These are phyloP conservation scores for Plantago major DNA, from an alignment of 257 asterid genomes.

Conservation along the genomic window DNA sequence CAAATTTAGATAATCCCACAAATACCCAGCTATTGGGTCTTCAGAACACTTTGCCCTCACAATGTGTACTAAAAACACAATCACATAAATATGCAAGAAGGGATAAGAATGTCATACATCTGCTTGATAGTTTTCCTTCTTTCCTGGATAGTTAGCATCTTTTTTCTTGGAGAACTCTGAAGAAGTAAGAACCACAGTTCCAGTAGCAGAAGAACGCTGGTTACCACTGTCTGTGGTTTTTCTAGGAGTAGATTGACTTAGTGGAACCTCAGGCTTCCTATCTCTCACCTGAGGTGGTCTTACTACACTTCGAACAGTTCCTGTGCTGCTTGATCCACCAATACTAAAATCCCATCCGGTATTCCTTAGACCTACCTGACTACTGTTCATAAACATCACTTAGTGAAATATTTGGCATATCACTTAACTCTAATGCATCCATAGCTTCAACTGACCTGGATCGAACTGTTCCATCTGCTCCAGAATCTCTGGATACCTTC, in stretches of 20 bases:
- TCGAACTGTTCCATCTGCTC: constrained; percentile 40
- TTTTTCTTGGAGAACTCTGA: constrained; percentile 43
- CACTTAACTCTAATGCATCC: constrained; percentile 6
- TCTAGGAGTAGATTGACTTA: constrained; percentile 47
- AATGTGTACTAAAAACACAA: constrained; percentile 12
- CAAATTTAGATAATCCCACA: neutral
- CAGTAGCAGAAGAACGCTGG: constrained; percentile 67
- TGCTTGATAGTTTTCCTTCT: constrained; percentile 48
- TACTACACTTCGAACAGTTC: constrained; percentile 75
- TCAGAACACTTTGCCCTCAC: neutral
- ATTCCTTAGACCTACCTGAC: constrained; percentile 61
- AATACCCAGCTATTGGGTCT: constrained; percentile 16
- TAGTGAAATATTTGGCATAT: constrained; percentile 16
- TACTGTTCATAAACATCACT: constrained; percentile 32
- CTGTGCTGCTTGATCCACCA: constrained; percentile 71
- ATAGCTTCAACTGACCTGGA: constrained; percentile 49
- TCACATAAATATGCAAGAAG: constrained; percentile 12
- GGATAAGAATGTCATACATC: constrained; percentile 53
- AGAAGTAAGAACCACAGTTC: constrained; percentile 38
- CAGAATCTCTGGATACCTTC: constrained; percentile 34
- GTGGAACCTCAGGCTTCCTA: constrained; percentile 63
- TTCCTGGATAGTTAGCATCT: constrained; percentile 37
- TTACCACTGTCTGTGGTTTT: constrained; percentile 49
- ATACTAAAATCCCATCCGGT: constrained; percentile 98
- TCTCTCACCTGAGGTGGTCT: constrained; percentile 92